Percentiles rank a stretch among this genome's conserved stretches.
These are phyloP conservation scores for Senna siamea DNA, from an alignment of 306 rosid genomes.

Conservation along the genomic window DNA sequence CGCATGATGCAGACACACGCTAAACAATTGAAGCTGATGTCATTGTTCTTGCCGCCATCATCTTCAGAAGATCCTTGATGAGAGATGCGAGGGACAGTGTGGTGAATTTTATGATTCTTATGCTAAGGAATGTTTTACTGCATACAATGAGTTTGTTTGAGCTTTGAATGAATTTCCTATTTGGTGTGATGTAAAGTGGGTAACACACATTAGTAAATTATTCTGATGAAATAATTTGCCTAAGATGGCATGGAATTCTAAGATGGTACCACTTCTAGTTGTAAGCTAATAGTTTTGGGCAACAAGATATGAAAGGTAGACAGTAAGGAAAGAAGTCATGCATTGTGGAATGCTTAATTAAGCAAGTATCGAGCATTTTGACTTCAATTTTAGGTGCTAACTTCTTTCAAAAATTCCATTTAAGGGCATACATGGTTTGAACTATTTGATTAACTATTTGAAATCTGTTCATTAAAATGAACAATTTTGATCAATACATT, in stretches of 20 bases:
- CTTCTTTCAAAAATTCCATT: background rate
- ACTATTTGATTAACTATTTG: too few relatives aligned
- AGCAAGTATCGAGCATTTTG: conserved; percentile 18
- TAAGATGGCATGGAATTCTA: background rate
- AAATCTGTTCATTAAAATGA: too few relatives aligned
- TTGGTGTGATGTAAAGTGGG: background rate
- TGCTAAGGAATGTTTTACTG: background rate
- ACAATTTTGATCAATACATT: too few relatives aligned
- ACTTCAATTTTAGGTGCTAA: conserved; percentile 2
- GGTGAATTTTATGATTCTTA: background rate
- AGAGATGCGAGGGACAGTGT: too few relatives aligned
- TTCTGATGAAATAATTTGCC: conserved; percentile 22
- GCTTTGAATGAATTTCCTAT: background rate
- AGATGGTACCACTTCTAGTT: background rate
- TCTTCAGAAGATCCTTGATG: too few relatives aligned
- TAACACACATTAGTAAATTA: background rate
- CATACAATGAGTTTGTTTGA: conserved; percentile 12
- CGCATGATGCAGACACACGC: too few relatives aligned
- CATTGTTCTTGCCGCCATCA: too few relatives aligned
- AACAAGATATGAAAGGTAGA: background rate
- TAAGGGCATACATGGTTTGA: too few relatives aligned
- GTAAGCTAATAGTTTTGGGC: conserved; percentile 18
- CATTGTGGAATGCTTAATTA: background rate
- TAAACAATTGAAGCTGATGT: too few relatives aligned
- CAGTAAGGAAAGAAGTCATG: background rate